A percentile compares a stretch with the other conserved stretches of the same genome.
These are phyloP conservation scores for Xylariaceae sp. DNA, from an alignment of 2,329 filamentous ascomycete genomes.

Conservation along the genomic window DNA sequence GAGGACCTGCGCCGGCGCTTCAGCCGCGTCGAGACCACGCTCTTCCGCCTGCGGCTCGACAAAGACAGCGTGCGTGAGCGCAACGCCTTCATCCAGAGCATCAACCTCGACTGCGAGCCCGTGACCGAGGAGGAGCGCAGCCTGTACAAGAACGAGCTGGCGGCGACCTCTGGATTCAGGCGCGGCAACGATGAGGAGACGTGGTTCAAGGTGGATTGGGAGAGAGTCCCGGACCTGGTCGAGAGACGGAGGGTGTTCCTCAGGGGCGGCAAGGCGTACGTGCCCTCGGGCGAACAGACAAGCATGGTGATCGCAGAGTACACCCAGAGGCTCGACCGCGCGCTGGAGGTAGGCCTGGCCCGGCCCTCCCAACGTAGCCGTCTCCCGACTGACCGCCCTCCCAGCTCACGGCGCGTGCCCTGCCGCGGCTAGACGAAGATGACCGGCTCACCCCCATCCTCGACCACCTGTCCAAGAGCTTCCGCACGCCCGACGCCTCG, in stretches of 20 bases:
- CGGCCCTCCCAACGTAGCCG: slow-evolving; percentile 2
- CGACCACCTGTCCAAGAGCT: slow-evolving; percentile 85
- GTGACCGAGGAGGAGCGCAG: slow-evolving; percentile 71
- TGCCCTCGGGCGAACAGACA: slow-evolving; percentile 77
- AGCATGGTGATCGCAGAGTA: slow-evolving; percentile 90
- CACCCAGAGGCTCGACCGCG: slow-evolving; percentile 66
- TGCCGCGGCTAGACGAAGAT: slow-evolving; percentile 92
- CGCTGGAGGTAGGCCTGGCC: slow-evolving; percentile 59
- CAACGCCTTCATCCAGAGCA: slow-evolving; percentile 63
- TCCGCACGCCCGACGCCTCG: slow-evolving; percentile 80
- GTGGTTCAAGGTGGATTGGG: slow-evolving; percentile 98
- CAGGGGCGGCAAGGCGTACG: slow-evolving; percentile 78
- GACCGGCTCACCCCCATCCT: slow-evolving; percentile 69
- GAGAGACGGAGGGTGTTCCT: slow-evolving; percentile 72
- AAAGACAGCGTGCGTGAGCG: slow-evolving; percentile 69
- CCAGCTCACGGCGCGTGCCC: slow-evolving; percentile 77
- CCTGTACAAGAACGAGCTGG: slow-evolving; percentile 54
- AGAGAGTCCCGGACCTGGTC: slow-evolving; percentile 81
- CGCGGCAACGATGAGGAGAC: slow-evolving; percentile 62
- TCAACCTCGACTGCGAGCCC: slow-evolving; percentile 79
- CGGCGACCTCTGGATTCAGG: slow-evolving; percentile 36
- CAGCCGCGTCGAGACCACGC: slow-evolving; percentile 74
- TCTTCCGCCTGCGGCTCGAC: slow-evolving; percentile 77
- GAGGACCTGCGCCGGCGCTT: slow-evolving; percentile 87
- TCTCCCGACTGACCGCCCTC: slow-evolving; percentile 7